Conservation (phyloP, 106 monocot species). For the Dactylorhiza incarnata region DNA sequence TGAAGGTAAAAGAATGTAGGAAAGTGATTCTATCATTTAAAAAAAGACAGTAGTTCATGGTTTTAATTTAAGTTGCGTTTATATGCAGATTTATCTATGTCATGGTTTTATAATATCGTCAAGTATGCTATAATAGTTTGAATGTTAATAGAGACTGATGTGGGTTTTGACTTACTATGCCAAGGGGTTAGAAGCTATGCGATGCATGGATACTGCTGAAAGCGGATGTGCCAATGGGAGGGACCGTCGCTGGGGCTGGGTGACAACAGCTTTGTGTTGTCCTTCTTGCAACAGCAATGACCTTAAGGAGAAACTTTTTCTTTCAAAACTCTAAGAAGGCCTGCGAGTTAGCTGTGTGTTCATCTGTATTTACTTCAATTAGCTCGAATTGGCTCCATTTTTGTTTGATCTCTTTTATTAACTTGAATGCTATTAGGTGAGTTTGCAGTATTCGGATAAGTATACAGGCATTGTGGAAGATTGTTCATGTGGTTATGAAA, state of each 20-base stretch:
- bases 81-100: no score
- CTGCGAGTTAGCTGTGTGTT: neutral
- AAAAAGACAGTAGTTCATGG: no score
- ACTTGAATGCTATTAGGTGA: neutral
- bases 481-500: constrained; percentile 90
- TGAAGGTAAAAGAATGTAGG: no score
- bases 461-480: constrained; percentile 92
- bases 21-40: no score
- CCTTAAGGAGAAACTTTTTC: neutral
- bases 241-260: constrained; percentile 9
- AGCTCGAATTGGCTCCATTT: neutral
- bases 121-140: no score
- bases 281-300: constrained; percentile 3
- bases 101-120: no score
- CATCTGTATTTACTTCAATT: neutral
- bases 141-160: no score
- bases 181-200: neutral
- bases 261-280: constrained; percentile 5
- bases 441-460: constrained; percentile 35
- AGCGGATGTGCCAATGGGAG: neutral
- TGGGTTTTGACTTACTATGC: no score
- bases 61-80: no score
- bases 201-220: neutral
- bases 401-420: neutral
- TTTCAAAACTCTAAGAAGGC: neutral